Evolutionary conservation across 495 filamentous ascomycete species (phyloP).

Genomic region (Clavariopsis aquatica): DNA sequence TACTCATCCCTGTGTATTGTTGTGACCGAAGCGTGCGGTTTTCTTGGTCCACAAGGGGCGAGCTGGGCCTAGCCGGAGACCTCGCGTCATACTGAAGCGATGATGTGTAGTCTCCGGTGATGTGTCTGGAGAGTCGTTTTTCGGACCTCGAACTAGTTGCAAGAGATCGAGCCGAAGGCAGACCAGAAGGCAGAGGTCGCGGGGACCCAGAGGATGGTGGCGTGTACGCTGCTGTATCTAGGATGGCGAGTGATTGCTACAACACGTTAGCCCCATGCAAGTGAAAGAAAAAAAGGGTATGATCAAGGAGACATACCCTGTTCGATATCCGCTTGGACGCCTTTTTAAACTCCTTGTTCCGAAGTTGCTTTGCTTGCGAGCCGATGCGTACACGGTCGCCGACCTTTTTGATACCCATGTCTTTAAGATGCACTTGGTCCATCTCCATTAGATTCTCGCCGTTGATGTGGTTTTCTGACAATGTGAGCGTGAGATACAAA

Average conservation of each 20-base stretch:
- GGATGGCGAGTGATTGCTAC: conserved; percentile 70
- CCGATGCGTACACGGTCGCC: conserved; percentile 95
- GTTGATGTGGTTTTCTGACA: conserved; percentile 83
- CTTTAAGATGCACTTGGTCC: conserved; percentile 92
- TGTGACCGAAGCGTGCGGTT: conserved; percentile 50
- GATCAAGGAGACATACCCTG: conserved; percentile 59
- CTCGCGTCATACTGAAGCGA: conserved; percentile 51
- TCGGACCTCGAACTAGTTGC: conserved; percentile 56
- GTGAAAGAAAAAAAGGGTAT: not conserved
- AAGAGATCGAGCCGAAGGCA: conserved; percentile 52
- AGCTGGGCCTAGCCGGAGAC: conserved; percentile 66
- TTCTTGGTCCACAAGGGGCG: conserved; percentile 64
- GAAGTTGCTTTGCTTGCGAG: conserved; percentile 84
- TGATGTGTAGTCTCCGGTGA: conserved; percentile 41
- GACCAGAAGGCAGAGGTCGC: conserved; percentile 57
- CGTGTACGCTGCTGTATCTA: conserved; percentile 62
- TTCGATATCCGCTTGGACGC: conserved; percentile 73
- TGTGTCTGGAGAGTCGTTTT: conserved; percentile 74
- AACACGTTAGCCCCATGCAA: conserved; percentile 34
- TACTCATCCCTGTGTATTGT: conserved; percentile 52
- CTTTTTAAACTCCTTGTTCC: conserved; percentile 80
- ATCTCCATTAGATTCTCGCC: conserved; percentile 95
- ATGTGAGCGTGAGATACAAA: conserved; percentile 18
- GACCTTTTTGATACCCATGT: conserved; percentile 98
- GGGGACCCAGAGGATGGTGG: conserved; percentile 69